These are phyloP conservation scores for Typha latifolia DNA, from an alignment of 176 grass and related monocot genomes.

Conservation along the genomic window DNA sequence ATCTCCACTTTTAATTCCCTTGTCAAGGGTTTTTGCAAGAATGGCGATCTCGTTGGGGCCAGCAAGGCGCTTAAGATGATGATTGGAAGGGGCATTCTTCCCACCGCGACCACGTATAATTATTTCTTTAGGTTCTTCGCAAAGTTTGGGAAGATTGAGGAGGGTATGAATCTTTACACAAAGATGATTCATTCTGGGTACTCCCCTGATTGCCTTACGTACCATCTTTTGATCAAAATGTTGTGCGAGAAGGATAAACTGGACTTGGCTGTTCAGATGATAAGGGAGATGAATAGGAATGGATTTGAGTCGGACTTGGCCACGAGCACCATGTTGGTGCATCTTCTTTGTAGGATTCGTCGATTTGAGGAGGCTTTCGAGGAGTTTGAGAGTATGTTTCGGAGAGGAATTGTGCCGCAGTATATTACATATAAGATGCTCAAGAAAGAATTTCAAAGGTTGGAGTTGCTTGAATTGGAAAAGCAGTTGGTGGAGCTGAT, in stretches of 20 bases:
- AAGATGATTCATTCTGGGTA: slow-evolving; percentile 76
- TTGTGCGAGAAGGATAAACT: slow-evolving; percentile 49
- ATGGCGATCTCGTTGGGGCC: slow-evolving; percentile 45
- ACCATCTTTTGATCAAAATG: slow-evolving; percentile 69
- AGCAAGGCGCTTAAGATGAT: slow-evolving; percentile 60
- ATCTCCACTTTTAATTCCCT: slow-evolving; percentile 79
- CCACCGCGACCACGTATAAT: slow-evolving; percentile 59
- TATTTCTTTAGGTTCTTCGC: slow-evolving; percentile 68
- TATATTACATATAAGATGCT: slow-evolving; percentile 74
- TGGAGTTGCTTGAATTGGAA: slow-evolving; percentile 34
- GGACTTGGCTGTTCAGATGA: slow-evolving; percentile 49
- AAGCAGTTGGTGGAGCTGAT: slow-evolving; percentile 47
- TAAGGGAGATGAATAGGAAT: slow-evolving; percentile 52
- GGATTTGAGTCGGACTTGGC: slow-evolving; percentile 61
- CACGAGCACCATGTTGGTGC: slow-evolving; percentile 75
- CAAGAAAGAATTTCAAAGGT: slow-evolving; percentile 51
- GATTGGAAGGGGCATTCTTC: slow-evolving; percentile 49
- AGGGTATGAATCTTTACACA: slow-evolving; percentile 71
- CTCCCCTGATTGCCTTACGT: slow-evolving; percentile 37
- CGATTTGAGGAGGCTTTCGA: slow-evolving; percentile 45
- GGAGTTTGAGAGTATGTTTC: slow-evolving; percentile 67
- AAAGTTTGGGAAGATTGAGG: slow-evolving; percentile 40
- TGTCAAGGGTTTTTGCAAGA: slow-evolving; percentile 63
- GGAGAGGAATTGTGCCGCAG: slow-evolving; percentile 61
- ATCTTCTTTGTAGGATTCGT: slow-evolving; percentile 52